Conservation (phyloP, 2,329 filamentous ascomycete species). For the Penicillium sp. region DNA sequence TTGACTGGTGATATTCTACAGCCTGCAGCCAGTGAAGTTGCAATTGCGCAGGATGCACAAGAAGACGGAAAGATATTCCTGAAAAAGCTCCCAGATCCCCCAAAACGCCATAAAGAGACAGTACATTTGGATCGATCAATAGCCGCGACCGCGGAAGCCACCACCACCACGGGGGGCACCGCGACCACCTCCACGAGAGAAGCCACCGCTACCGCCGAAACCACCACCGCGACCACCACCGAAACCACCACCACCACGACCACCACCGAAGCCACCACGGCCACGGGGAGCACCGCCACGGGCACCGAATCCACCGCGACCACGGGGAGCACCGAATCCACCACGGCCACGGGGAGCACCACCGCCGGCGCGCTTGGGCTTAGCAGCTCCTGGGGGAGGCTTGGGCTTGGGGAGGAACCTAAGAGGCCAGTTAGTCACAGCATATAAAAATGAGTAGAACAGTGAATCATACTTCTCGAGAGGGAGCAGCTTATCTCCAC, state of each 20-base stretch:
- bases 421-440: conserved; percentile 19
- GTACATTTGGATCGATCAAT: conserved; percentile 26
- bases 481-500: conserved; percentile 88
- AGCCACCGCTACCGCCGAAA: conserved; percentile 20
- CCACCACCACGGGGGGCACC: conserved; percentile 19
- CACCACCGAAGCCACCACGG: conserved; percentile 18
- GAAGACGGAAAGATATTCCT: conserved; percentile 39
- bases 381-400: conserved; percentile 62
- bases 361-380: conserved; percentile 66
- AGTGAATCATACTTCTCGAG: conserved; percentile 66
- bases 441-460: conserved; percentile 1
- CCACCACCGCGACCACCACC: conserved; percentile 18
- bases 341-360: conserved; percentile 50
- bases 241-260: conserved; percentile 32
- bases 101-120: conserved; percentile 47
- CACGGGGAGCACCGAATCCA: conserved; percentile 43
- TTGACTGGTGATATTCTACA: conserved; percentile 36
- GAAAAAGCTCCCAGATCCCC: conserved; percentile 43
- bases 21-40: conserved; percentile 30
- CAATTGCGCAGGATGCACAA: conserved; percentile 40
- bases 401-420: conserved; percentile 94
- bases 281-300: conserved; percentile 29
- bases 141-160: conserved; percentile 30
- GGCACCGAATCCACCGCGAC: conserved; percentile 19
- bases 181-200: conserved; percentile 15